Percentiles rank a stretch among this genome's conserved stretches.
These are phyloP conservation scores for Trichoderma brevicompactum DNA, from an alignment of 2,329 filamentous ascomycete species.

Conservation along the genomic window DNA sequence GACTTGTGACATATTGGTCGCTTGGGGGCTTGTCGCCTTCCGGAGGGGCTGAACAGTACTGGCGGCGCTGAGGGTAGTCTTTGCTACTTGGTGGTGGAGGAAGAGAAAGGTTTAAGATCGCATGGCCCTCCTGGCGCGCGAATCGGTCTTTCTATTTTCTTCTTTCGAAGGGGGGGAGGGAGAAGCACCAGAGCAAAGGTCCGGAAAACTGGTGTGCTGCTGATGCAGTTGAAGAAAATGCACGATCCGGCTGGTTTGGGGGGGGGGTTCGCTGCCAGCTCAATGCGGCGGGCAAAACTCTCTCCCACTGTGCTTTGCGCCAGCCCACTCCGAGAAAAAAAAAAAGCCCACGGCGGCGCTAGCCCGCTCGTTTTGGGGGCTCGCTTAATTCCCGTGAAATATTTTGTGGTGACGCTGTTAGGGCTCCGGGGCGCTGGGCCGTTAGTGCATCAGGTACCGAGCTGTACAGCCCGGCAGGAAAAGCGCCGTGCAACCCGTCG, in stretches of 20 bases:
- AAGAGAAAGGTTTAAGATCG: conserved; percentile 44
- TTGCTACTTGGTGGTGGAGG: conserved; percentile 39
- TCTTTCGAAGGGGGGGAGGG: conserved; percentile 18
- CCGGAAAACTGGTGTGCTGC: conserved; percentile 29
- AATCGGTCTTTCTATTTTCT: conserved; percentile 24
- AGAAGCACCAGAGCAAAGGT: conserved; percentile 23
- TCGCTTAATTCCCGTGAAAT: conserved; percentile 32
- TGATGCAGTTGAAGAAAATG: conserved; percentile 33
- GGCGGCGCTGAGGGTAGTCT: conserved; percentile 41
- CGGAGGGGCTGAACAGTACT: conserved; percentile 44
- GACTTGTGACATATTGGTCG: conserved; percentile 62
- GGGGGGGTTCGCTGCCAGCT: conserved; percentile 19
- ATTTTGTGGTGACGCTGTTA: conserved; percentile 37
- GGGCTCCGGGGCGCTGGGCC: conserved; percentile 32
- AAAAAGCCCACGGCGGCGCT: conserved; percentile 10
- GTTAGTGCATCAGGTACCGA: conserved; percentile 30
- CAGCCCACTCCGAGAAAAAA: conserved; percentile 31
- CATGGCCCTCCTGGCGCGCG: conserved; percentile 43
- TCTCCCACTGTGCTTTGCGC: conserved; percentile 11
- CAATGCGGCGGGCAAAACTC: conserved; percentile 23
- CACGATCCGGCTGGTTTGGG: conserved; percentile 27
- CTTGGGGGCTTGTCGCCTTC: conserved; percentile 56
- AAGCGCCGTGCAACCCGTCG: background rate
- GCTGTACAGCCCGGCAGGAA: background rate
- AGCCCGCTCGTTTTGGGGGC: conserved; percentile 17